A percentile compares a stretch with the other conserved stretches of the same genome.
Conservation (phyloP, 163 green algal species). For the Chlorella variabilis region DNA sequence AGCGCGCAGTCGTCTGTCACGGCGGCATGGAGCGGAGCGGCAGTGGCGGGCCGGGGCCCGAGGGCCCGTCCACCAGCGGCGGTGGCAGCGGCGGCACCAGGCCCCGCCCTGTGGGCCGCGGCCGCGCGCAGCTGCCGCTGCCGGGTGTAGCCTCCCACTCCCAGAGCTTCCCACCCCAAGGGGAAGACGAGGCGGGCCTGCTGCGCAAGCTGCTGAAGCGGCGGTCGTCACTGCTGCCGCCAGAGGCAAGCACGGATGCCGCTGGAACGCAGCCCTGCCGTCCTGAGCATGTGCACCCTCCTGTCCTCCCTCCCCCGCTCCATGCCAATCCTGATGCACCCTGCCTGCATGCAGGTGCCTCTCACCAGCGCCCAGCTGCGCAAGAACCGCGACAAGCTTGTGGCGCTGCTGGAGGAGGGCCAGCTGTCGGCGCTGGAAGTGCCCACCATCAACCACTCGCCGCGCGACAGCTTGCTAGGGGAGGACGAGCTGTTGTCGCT, state of each 20-base stretch:
- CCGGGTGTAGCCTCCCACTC: not conserved
- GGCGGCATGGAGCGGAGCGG: too few relatives aligned
- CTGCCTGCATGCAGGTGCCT: not conserved
- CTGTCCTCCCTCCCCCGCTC: not conserved
- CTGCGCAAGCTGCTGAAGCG: constrained; percentile 35
- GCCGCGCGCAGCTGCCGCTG: too few relatives aligned
- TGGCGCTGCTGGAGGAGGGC: constrained; percentile 25
- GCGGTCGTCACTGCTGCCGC: not conserved
- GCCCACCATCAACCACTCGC: not conserved
- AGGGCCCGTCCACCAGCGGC: too few relatives aligned
- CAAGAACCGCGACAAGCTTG: constrained; percentile 38
- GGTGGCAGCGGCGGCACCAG: not conserved
- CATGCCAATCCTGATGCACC: not conserved
- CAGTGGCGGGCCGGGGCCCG: too few relatives aligned
- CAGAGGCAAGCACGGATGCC: not conserved
- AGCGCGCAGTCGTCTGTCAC: too few relatives aligned
- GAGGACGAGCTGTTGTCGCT: constrained; percentile 22
- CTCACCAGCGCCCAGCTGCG: constrained; percentile 23
- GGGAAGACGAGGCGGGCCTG: constrained; percentile 17
- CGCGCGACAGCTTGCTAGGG: not conserved
- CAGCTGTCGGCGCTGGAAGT: not conserved
- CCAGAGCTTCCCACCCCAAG: not conserved
- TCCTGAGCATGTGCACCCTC: too few relatives aligned
- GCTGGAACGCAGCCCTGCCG: not conserved
- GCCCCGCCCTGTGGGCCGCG: not conserved